phyloP scores from a whole-genome alignment of 2,329 filamentous ascomycete species.

The Dactylellina haptotyla region DNA sequence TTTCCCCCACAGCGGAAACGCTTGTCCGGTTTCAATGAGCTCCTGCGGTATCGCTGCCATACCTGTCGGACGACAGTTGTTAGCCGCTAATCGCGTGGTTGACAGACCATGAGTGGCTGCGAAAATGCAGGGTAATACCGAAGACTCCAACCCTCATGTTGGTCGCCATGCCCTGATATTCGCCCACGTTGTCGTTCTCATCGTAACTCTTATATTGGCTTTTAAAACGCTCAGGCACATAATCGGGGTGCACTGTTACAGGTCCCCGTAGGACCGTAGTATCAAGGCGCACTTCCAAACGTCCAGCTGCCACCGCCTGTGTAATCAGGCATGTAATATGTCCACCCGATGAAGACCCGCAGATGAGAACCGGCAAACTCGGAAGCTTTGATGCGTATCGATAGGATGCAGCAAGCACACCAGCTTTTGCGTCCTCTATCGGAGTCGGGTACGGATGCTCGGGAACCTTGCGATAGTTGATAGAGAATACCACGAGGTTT shows the following conservation, averaged over 20 bases:
- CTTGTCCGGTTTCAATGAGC: slow-evolving; percentile 34
- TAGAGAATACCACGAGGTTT: slow-evolving; percentile 53
- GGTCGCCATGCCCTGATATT: slow-evolving; percentile 45
- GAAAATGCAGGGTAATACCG: slow-evolving; percentile 28
- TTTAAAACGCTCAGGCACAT: slow-evolving; percentile 47
- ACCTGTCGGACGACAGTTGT: slow-evolving; percentile 23
- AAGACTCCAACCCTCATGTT: slow-evolving; percentile 51
- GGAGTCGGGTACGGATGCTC: slow-evolving; percentile 51
- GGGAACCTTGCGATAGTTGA: slow-evolving; percentile 54
- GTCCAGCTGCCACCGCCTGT: slow-evolving; percentile 39
- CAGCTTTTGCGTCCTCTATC: slow-evolving; percentile 49
- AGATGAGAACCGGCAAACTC: slow-evolving; percentile 43
- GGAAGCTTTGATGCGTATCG: slow-evolving; percentile 41
- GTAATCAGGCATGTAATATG: slow-evolving; percentile 40
- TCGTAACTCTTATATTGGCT: slow-evolving; percentile 32
- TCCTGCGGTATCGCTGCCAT: slow-evolving; percentile 40
- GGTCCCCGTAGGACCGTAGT: slow-evolving; percentile 33
- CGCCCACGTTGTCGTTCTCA: slow-evolving; percentile 37
- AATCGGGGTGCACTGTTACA: slow-evolving; percentile 51
- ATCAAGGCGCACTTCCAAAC: slow-evolving; percentile 38
- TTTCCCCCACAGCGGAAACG: slow-evolving; percentile 48
- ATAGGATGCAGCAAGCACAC: slow-evolving; percentile 27
- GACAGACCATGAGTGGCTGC: slow-evolving; percentile 19
- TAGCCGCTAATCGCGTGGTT: slow-evolving; percentile 47
- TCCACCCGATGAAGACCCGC: slow-evolving; percentile 50